Conservation (phyloP, 495 filamentous ascomycete genomes). For the Xylaria curta region DNA sequence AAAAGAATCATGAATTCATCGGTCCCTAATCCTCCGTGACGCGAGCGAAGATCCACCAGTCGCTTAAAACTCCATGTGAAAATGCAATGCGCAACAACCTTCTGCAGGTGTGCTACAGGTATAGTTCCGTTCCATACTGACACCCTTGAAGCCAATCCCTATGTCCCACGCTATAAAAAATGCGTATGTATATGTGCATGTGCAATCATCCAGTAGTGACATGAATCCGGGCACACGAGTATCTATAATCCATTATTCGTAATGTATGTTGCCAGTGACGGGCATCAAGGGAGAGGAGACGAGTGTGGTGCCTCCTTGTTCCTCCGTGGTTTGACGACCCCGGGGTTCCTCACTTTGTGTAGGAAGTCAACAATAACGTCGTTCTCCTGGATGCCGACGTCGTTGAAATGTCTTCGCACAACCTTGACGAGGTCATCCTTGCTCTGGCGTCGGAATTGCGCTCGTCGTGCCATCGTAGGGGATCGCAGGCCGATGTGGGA, state of each 20-base stretch:
- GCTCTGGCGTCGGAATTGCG: slow-evolving; percentile 67
- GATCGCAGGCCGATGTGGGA: slow-evolving; percentile 73
- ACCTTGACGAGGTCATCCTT: slow-evolving; percentile 81
- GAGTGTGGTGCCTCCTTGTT: slow-evolving; percentile 39
- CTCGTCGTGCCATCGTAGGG: slow-evolving; percentile 72
- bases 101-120: slow-evolving; percentile 25
- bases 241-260: slow-evolving; percentile 31
- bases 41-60: slow-evolving; percentile 30
- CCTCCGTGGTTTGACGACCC: slow-evolving; percentile 40
- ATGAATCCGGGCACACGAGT: slow-evolving; percentile 26
- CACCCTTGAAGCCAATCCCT: neutral
- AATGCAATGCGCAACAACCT: slow-evolving; percentile 34
- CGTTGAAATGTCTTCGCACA: slow-evolving; percentile 91
- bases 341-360: slow-evolving; percentile 71
- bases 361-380: slow-evolving; percentile 87
- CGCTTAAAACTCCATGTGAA: slow-evolving; percentile 37
- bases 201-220: slow-evolving; percentile 27
- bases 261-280: slow-evolving; percentile 28
- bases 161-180: neutral
- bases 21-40: slow-evolving; percentile 34
- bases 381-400: slow-evolving; percentile 79
- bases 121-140: slow-evolving; percentile 18
- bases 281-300: slow-evolving; percentile 39
- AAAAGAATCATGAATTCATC: slow-evolving; percentile 22
- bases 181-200: slow-evolving; percentile 24